Base-by-base conservation (phyloP, 208 protist genomes). In the Lotmaria passim region DNA sequence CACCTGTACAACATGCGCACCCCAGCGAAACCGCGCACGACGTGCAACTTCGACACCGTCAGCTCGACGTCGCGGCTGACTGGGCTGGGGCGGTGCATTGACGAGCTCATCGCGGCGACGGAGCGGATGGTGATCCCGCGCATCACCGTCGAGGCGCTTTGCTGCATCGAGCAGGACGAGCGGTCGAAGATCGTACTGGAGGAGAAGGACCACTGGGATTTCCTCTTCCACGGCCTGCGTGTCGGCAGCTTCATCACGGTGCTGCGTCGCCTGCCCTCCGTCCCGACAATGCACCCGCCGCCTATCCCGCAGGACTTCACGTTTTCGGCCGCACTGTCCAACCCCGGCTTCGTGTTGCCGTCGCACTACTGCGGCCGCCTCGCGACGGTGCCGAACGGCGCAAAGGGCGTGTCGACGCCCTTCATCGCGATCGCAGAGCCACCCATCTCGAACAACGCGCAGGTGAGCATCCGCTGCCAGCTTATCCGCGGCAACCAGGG, bases 401-500 rank as follows among this genome's bases (percentile, higher is more conserved):
- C 82, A 30, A 75, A 81, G 61, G 83, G 82, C 17, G 80, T 79
- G n/a, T 77, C 83, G 8, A 75, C 86, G 30, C 86, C 92, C 7
- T 97, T 91, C 78, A 97, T 97, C 59, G 86, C 89, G 15, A 91
- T 97, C 51, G 92, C 92, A 8, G 89, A 97, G 65, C 92, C 92
- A 15, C 46, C 74, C 51, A 78, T 96, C 28, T 86, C 89, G 3
- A 55, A 62, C 10, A 26, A 58, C 4, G 90, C 86, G 12, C 70
- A 65, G 43, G 77, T 93, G 23, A 94, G 76, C 65, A 71, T 97
- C 19, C 86, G 92, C 21, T 97, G 88, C 55, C 87, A 94, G 73
- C 61, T 97, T 24, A 78, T 93, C 17, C 92, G 92, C 47, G 89
- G 89, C 21, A 83, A 93, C 52, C 84, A 81, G 52, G 87, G 89